These are phyloP conservation scores for Neotropicomus parvogracilis DNA, from an alignment of 1,284 basidiomycete species.

Conservation along the genomic window DNA sequence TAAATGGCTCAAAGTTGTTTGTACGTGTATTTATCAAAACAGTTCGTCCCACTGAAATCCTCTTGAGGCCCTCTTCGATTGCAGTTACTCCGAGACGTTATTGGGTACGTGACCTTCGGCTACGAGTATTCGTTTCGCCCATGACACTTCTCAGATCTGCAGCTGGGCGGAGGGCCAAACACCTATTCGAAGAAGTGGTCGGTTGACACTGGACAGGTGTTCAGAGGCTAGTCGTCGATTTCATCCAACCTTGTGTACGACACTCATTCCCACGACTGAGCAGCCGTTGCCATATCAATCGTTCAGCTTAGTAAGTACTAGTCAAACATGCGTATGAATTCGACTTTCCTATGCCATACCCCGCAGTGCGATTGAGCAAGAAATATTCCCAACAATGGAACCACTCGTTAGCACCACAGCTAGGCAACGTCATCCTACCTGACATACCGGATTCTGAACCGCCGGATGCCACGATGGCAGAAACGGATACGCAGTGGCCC, in stretches of 20 bases:
- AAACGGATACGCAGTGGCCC: not conserved
- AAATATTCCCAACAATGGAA: not conserved
- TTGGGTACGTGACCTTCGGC: not conserved
- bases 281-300: not conserved
- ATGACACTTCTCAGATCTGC: not conserved
- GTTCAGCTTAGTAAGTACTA: not conserved
- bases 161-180: not conserved
- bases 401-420: not conserved
- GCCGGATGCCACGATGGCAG: not conserved
- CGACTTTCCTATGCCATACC: not conserved
- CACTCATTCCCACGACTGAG: not conserved
- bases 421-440: not conserved
- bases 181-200: not conserved
- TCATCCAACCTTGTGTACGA: not conserved
- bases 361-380: not conserved
- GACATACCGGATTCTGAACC: not conserved
- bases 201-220: not conserved
- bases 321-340: not conserved
- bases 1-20: constrained; percentile 2
- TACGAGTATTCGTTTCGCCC: not conserved
- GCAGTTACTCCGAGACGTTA: constrained; percentile 10
- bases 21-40: not conserved
- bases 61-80: constrained; percentile 6
- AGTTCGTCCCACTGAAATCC: not conserved
- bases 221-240: not conserved